Percentiles rank a stretch among this genome's conserved stretches.
Evolutionary conservation across 2,329 filamentous ascomycete species (phyloP).

Genomic region (Xylaria sp.): DNA sequence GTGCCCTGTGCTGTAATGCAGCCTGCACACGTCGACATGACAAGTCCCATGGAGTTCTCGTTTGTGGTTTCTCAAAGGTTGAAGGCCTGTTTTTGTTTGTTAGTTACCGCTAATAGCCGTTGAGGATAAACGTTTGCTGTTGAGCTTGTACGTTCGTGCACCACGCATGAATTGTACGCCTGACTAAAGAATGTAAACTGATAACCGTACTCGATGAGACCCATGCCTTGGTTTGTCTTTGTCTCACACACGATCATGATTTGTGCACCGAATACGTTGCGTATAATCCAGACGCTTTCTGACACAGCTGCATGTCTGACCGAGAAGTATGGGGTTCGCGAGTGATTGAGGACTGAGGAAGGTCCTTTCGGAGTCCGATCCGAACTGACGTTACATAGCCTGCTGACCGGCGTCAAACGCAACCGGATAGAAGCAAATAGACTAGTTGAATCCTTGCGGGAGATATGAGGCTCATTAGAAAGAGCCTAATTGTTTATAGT

Average conservation of each 20-base stretch:
- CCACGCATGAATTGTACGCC: not conserved
- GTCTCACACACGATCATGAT: not conserved
- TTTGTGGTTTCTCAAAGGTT: constrained; percentile 2
- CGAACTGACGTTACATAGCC: constrained; percentile 26
- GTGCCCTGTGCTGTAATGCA: not conserved
- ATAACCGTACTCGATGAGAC: not conserved
- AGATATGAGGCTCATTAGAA: constrained; percentile 22
- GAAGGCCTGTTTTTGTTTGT: not conserved
- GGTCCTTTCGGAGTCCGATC: constrained; percentile 31
- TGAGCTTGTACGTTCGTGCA: not conserved
- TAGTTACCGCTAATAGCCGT: constrained; percentile 2
- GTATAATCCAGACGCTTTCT: not conserved
- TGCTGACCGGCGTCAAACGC: constrained; percentile 9
- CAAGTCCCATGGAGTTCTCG: not conserved
- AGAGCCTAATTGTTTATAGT: not conserved
- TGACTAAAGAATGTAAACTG: not conserved
- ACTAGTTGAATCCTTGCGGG: not conserved
- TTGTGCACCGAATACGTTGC: not conserved
- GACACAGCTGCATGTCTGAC: not conserved
- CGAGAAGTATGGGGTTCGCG: not conserved
- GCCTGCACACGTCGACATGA: not conserved
- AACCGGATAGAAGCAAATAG: not conserved
- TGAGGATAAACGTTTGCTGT: not conserved
- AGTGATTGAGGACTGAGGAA: not conserved
- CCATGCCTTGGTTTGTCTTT: not conserved